Percentiles rank a stretch among this genome's conserved stretches.
Conservation (phyloP, 2,329 filamentous ascomycete genomes). For the Ceratocystis colombiana region DNA sequence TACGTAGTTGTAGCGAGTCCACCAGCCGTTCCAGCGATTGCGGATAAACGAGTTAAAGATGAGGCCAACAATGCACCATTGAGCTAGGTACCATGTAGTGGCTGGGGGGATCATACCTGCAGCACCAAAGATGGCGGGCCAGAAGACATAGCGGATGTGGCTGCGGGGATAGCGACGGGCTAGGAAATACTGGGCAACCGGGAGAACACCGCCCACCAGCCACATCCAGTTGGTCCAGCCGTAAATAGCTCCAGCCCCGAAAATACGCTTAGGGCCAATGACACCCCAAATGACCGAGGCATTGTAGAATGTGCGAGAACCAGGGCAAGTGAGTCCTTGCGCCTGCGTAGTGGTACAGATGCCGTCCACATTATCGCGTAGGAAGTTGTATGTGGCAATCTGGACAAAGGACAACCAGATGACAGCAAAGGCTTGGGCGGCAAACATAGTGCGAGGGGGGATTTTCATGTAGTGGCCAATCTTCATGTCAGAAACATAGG, state of each 20-base stretch:
- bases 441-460: slow-evolving; percentile 42
- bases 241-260: slow-evolving; percentile 39
- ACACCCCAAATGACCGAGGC: slow-evolving; percentile 52
- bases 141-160: slow-evolving; percentile 41
- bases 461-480: slow-evolving; percentile 46
- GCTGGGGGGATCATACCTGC: slow-evolving; percentile 44
- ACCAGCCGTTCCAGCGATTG: slow-evolving; percentile 44
- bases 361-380: slow-evolving; percentile 40
- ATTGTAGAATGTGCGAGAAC: slow-evolving; percentile 50
- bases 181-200: slow-evolving; percentile 40
- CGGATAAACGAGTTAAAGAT: slow-evolving; percentile 47
- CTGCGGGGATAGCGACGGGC: slow-evolving; percentile 41
- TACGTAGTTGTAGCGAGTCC: slow-evolving; percentile 51
- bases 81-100: slow-evolving; percentile 45
- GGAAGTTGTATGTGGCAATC: slow-evolving; percentile 35
- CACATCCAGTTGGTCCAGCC: slow-evolving; percentile 45
- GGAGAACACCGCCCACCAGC: slow-evolving; percentile 42
- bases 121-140: slow-evolving; percentile 45
- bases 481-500: slow-evolving; percentile 42
- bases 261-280: slow-evolving; percentile 38
- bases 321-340: slow-evolving; percentile 47
- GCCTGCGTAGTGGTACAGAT: slow-evolving; percentile 42
- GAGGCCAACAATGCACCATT: slow-evolving; percentile 46
- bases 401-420: slow-evolving; percentile 36
- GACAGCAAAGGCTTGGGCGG: slow-evolving; percentile 37